Evolutionary conservation across 75 land plant genomes (phyloP), one percentile per base, ranked within the genome.

Genomic region (Sequoiadendron giganteum): DNA sequence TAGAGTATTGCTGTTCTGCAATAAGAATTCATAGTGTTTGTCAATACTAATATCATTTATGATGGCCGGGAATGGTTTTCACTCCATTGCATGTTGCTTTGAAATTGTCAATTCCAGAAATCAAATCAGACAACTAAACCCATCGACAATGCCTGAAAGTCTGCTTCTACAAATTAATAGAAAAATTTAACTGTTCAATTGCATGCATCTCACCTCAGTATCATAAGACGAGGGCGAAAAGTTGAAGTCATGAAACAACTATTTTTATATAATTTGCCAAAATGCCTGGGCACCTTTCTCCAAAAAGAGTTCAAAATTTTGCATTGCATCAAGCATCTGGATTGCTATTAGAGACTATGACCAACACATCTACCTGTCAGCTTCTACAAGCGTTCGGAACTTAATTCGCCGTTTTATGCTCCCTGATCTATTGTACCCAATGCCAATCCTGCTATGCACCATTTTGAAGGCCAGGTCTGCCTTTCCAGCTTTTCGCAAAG

Each of bases 401-500:
- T 92, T 95, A 10, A 95, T 93, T 86, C 95, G 87, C 54, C 87
- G 89, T 84, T 95, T 95, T 78, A 95, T 88, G 72, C 94, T 92
- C 30, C 95, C 92, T 80, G 70, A 83, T 76, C 95, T 87, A 55
- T 90, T 92, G 90, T 91, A 95, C 3, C 95, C 96, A 54, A 95
- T 92, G 8, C 95, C 95, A 83, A 92, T 91, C 78, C 91, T 95
- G 77, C 95, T 95, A 43, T 95, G 94, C 88, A 95, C 58, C 90
- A 95, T 68, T 49, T 95, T 95, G 47, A 95, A 86, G 47, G 95
- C 96, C 86, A 95, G 83, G 28, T 94, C 94, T 48, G 91, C 85
- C 90, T 95, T 93, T 8, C 95, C 95, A n/a, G 96, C 92, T 84
- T 94, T 95, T 81, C 95, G 88, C 83, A 95, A 86, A 19, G 96